phyloP scores from a whole-genome alignment of 2,329 filamentous ascomycete species.

The Ceratocystis huliohia region DNA sequence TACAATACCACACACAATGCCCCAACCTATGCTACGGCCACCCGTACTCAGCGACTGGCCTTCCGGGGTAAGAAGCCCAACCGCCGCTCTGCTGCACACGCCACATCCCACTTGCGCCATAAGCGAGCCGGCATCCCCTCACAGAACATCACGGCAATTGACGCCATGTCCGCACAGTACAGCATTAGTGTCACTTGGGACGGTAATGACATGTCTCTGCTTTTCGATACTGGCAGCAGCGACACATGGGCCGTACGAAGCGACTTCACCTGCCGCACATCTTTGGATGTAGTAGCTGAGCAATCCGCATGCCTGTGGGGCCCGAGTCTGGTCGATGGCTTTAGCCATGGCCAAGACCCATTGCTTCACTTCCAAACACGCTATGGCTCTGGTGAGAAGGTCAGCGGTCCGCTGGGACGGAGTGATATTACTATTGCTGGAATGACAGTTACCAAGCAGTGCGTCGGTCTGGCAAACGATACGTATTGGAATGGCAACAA shows the following conservation, averaged over 20 bases:
- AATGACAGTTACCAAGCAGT: conserved; percentile 34
- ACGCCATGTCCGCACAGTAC: conserved; percentile 33
- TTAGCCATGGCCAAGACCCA: conserved; percentile 31
- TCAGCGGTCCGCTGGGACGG: conserved; percentile 36
- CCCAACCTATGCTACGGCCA: conserved; percentile 25
- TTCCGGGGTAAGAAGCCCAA: conserved; percentile 24
- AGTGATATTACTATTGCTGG: conserved; percentile 37
- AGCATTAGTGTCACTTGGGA: conserved; percentile 33
- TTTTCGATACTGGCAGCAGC: conserved; percentile 40
- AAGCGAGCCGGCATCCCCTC: conserved; percentile 20
- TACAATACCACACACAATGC: conserved; percentile 22
- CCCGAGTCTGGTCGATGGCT: conserved; percentile 29
- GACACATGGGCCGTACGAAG: conserved; percentile 38
- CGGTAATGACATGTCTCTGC: conserved; percentile 30
- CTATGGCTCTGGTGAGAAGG: conserved; percentile 38
- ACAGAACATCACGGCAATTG: conserved; percentile 32
- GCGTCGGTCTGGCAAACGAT: conserved; percentile 37
- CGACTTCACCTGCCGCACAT: conserved; percentile 33
- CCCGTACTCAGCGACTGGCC: conserved; percentile 29
- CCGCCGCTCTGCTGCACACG: conserved; percentile 26
- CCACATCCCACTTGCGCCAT: conserved; percentile 23
- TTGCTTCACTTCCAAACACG: conserved; percentile 35
- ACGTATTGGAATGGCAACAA: conserved; percentile 42
- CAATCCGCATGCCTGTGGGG: conserved; percentile 34
- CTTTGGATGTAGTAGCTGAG: conserved; percentile 26